Conservation (phyloP, 306 rosid species). For the Prunus padus region DNA sequence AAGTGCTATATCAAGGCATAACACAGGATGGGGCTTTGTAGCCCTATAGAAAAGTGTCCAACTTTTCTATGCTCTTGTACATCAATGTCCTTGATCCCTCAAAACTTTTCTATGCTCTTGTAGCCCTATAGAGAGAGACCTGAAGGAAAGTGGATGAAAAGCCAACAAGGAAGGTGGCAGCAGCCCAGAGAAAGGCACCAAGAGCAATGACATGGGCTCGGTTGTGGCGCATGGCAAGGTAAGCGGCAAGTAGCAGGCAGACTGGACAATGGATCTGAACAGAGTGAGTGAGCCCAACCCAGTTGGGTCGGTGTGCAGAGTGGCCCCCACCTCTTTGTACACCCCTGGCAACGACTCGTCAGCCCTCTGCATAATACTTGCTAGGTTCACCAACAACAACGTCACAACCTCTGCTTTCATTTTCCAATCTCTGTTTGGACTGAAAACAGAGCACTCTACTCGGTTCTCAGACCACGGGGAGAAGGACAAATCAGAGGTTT, state of each 20-base stretch:
- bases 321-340: slow-evolving; percentile 70
- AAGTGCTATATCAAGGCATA: too few relatives aligned
- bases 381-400: slow-evolving; percentile 62
- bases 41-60: too few relatives aligned
- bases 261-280: slow-evolving; percentile 71
- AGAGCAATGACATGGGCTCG: slow-evolving; percentile 69
- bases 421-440: slow-evolving; percentile 1
- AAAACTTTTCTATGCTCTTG: too few relatives aligned
- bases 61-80: too few relatives aligned
- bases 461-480: not conserved
- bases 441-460: not conserved
- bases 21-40: too few relatives aligned
- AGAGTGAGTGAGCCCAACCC: slow-evolving; percentile 77
- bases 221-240: slow-evolving; percentile 65
- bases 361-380: slow-evolving; percentile 68
- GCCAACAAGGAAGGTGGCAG: slow-evolving; percentile 68
- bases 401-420: slow-evolving; percentile 68
- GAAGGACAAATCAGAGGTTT: not conserved
- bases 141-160: slow-evolving; percentile 63
- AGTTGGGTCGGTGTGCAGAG: slow-evolving; percentile 73
- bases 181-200: slow-evolving; percentile 77
- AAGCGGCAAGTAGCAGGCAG: slow-evolving; percentile 68
- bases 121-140: slow-evolving; percentile 39
- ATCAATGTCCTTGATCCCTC: too few relatives aligned
- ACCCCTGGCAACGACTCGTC: slow-evolving; percentile 82